These are phyloP conservation scores for Chalaropsis thielavioides DNA, from an alignment of 2,329 filamentous ascomycete species.

Conservation along the genomic window DNA sequence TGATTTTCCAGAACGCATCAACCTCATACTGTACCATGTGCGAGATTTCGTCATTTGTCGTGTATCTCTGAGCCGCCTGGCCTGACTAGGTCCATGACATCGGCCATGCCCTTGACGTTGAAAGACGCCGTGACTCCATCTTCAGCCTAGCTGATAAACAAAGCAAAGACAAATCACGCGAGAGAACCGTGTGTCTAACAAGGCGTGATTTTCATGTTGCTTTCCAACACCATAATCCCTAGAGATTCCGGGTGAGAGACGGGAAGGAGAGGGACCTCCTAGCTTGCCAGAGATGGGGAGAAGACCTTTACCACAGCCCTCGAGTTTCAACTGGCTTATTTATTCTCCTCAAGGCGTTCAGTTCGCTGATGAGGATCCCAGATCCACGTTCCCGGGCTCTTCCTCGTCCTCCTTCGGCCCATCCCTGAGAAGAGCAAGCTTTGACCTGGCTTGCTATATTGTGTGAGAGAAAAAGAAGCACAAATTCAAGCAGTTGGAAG, in stretches of 20 bases:
- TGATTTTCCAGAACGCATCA: background rate
- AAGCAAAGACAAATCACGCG: background rate
- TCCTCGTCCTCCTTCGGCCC: background rate
- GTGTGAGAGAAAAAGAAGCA: background rate
- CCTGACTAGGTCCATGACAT: background rate
- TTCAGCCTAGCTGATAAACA: background rate
- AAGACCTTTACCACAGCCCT: too few species aligned
- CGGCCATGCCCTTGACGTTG: background rate
- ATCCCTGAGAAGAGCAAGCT: background rate
- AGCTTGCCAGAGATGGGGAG: too few species aligned
- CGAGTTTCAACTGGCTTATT: too few species aligned
- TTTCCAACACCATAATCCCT: background rate
- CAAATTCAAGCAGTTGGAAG: background rate
- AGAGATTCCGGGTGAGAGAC: background rate
- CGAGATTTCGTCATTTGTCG: background rate
- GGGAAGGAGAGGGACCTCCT: background rate
- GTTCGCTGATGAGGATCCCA: background rate
- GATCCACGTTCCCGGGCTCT: background rate
- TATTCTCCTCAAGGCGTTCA: background rate
- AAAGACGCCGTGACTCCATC: background rate
- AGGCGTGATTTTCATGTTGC: background rate
- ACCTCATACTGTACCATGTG: background rate
- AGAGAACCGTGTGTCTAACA: background rate
- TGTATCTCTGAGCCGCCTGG: background rate
- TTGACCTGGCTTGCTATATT: background rate